These are phyloP conservation scores for Cyclaneusma minus DNA, from an alignment of 2,329 filamentous ascomycete species.

Conservation along the genomic window DNA sequence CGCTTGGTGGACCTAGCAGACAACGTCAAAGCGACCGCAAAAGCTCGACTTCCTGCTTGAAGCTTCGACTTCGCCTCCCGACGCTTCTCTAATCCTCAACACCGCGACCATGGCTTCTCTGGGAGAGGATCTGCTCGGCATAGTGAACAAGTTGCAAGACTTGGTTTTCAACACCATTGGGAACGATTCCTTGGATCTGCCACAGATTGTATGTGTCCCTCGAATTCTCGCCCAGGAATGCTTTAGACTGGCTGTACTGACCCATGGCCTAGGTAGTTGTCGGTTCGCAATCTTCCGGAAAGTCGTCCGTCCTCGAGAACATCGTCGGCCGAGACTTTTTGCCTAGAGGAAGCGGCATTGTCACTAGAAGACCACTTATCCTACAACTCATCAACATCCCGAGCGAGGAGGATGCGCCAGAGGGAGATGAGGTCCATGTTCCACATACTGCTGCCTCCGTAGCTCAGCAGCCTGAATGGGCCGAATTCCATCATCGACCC, in stretches of 20 bases:
- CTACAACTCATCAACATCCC: constrained; percentile 97
- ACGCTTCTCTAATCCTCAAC: too few species aligned
- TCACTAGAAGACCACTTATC: constrained; percentile 85
- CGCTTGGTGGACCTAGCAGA: too few species aligned
- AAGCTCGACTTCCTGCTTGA: too few species aligned
- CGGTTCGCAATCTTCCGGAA: constrained; percentile 94
- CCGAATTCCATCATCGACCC: constrained; percentile 90
- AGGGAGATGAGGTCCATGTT: constrained; percentile 46
- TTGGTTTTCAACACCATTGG: constrained; percentile 99
- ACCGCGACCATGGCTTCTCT: constrained; percentile 98
- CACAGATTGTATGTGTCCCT: constrained; percentile 69
- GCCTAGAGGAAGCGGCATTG: constrained; percentile 89
- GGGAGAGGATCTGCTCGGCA: constrained; percentile 85
- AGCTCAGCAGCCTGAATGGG: constrained; percentile 58
- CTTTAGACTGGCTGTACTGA: constrained; percentile 6
- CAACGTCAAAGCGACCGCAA: too few species aligned
- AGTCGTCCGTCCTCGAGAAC: constrained; percentile 97
- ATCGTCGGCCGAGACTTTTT: constrained; percentile 97
- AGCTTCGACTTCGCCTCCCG: too few species aligned
- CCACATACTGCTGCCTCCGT: constrained; percentile 68
- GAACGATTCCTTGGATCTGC: constrained; percentile 92
- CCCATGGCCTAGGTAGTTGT: constrained; percentile 64
- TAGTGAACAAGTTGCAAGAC: constrained; percentile 97
- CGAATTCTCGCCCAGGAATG: constrained; percentile 6
- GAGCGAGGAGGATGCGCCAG: constrained; percentile 50